Base-by-base conservation (phyloP, 1,139 yeast genomes). In the Candida sojae region DNA sequence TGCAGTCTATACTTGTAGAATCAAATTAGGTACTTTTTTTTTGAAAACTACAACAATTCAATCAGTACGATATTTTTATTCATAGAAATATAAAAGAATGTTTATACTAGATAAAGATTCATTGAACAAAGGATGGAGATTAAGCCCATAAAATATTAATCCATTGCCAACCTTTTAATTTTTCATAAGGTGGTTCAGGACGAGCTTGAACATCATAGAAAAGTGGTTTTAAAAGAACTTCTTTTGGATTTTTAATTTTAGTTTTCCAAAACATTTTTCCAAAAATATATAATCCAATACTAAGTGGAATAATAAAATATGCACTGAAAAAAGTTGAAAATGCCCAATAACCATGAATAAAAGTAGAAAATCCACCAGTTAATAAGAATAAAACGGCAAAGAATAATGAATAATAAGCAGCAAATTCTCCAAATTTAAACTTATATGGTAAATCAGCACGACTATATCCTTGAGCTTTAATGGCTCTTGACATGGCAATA, bases 361-460 rank as follows among this genome's bases (percentile, higher is more conserved):
- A 75, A 47, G 63, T 67, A 4, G 63, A 48, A 54, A 70, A 75
- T 0, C 80, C 80, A 33, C 73, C 73, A 7, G 77, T 72, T 23
- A 74, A 52, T 32, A 74, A 56, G 45, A 75, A 60, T 3, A 74
- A 21, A 1, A 57, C 41, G 1, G 73, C 67, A 28, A 64, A 59
- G 50, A 68, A 54, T 13, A 73, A 65, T 0, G 77, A 70, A 39
- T 71, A 58, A 66, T 70, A 72, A 1, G 76, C 68, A 13, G 67
- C 71, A 40, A 39, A 55, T 41, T 56, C 59, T 3, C 66, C 61
- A 32, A 63, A 60, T 12, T 51, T 55, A 50, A 66, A 51, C 11
- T 47, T 50, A 57, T 68, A 70, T 11, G 79, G 79, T 43, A 74
- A 61, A 38, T 61, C 59, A 4, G 60, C 58, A 54, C 79, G 63